Evolutionary conservation across 2,329 filamentous ascomycete genomes (phyloP).

Genomic region (Curvularia spicifera): DNA sequence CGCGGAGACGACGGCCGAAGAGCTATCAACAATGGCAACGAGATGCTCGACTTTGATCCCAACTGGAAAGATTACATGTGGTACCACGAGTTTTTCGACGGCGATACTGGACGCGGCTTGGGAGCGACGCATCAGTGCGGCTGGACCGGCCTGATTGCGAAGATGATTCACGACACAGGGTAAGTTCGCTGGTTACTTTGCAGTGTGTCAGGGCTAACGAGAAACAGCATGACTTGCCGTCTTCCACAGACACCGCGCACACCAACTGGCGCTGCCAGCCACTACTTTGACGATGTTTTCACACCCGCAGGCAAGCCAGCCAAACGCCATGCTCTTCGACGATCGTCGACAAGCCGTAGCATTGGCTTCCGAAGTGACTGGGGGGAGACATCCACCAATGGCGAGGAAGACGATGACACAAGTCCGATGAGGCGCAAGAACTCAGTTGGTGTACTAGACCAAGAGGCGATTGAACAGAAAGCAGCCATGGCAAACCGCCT

Average conservation of each 20-base stretch:
- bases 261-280: constrained; percentile 79
- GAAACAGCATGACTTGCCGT: constrained; percentile 37
- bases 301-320: constrained; percentile 55
- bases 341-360: constrained; percentile 81
- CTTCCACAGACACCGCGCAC: constrained; percentile 87
- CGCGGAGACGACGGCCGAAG: constrained; percentile 83
- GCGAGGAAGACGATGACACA: constrained; percentile 43
- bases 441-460: constrained; percentile 60
- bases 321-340: constrained; percentile 66
- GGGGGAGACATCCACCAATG: constrained; percentile 50
- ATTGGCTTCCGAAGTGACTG: constrained; percentile 85
- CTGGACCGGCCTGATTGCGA: constrained; percentile 94
- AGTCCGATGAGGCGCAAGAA: constrained; percentile 49
- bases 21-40: constrained; percentile 84
- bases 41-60: constrained; percentile 87
- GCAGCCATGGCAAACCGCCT: constrained; percentile 65
- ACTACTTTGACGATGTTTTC: constrained; percentile 96
- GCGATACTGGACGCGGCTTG: constrained; percentile 84
- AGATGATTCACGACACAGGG: constrained; percentile 98
- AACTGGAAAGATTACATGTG: constrained; percentile 93
- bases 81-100: constrained; percentile 98
- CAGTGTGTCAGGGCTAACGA: constrained; percentile 51
- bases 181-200: constrained; percentile 58
- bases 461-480: constrained; percentile 55
- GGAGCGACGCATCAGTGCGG: constrained; percentile 94